These are phyloP conservation scores for Citrus glauca DNA, from an alignment of 345 rosid genomes.

Conservation along the genomic window DNA sequence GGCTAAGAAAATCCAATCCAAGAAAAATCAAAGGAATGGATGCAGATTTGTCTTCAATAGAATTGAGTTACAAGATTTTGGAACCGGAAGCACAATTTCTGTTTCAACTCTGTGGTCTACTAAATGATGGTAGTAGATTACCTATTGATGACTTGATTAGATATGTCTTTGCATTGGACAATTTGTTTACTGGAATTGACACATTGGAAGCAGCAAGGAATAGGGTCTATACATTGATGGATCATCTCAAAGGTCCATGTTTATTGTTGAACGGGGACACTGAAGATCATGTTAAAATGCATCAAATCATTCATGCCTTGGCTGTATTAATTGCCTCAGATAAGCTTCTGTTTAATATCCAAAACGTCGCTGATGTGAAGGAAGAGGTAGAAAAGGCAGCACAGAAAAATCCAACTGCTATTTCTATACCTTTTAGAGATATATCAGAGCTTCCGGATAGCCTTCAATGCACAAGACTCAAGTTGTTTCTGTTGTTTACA, in stretches of 20 bases:
- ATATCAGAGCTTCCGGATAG: neutral
- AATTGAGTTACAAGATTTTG: neutral
- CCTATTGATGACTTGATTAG: neutral
- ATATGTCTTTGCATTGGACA: neutral
- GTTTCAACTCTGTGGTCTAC: neutral
- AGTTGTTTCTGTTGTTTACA: neutral
- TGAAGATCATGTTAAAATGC: constrained; percentile 19
- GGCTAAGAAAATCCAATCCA: neutral
- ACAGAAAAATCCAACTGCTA: neutral
- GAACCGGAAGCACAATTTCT: neutral
- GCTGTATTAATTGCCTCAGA: constrained; percentile 13
- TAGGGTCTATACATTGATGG: neutral
- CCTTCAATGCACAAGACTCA: neutral
- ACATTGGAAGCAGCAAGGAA: neutral
- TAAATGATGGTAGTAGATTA: neutral
- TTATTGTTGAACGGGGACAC: neutral
- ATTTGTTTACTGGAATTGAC: neutral
- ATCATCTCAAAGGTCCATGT: constrained; percentile 1
- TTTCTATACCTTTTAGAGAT: neutral
- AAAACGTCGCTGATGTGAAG: neutral
- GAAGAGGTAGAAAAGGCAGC: neutral
- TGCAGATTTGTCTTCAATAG: neutral
- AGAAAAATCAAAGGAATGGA: neutral
- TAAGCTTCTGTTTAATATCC: neutral
- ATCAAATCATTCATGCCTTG: constrained; percentile 4